Conservation (phyloP, 768 basidiomycete genomes). For the Mycena venus region DNA sequence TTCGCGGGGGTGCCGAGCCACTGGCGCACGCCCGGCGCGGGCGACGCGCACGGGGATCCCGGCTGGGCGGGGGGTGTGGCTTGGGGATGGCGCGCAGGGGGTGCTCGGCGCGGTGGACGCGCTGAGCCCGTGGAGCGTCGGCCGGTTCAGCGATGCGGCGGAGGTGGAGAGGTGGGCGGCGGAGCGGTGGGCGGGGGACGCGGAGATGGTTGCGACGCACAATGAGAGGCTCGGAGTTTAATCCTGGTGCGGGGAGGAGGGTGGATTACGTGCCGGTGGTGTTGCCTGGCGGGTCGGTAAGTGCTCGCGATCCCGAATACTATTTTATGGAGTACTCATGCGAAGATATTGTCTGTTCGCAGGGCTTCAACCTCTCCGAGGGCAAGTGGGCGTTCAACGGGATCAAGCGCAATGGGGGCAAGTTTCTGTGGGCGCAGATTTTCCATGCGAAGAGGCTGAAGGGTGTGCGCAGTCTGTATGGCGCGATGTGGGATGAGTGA, state of each 20-base stretch:
- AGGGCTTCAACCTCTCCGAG: conserved; percentile 81
- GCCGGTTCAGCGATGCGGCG: conserved; percentile 71
- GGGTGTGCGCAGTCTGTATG: conserved; percentile 53
- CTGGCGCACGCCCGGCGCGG: conserved; percentile 75
- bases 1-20: conserved; percentile 74
- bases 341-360: too few relatives aligned
- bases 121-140: conserved; percentile 88
- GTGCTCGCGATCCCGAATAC: too few relatives aligned
- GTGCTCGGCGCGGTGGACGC: conserved; percentile 78
- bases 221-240: conserved; percentile 53
- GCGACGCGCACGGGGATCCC: conserved; percentile 78
- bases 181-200: conserved; percentile 73
- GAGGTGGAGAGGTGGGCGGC: conserved; percentile 76
- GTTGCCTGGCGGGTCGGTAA: conserved; percentile 84
- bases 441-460: conserved; percentile 70
- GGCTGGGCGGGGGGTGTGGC: conserved; percentile 78
- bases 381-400: conserved; percentile 82
- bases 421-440: conserved; percentile 85
- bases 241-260: conserved; percentile 52
- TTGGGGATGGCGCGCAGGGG: conserved; percentile 66
- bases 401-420: conserved; percentile 79
- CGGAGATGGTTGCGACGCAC: conserved; percentile 67
- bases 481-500: conserved; percentile 88
- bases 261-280: conserved; percentile 90
- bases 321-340: too few relatives aligned